These are phyloP conservation scores for Boletus vinaceobasis DNA, from an alignment of 768 basidiomycete genomes.

Conservation along the genomic window DNA sequence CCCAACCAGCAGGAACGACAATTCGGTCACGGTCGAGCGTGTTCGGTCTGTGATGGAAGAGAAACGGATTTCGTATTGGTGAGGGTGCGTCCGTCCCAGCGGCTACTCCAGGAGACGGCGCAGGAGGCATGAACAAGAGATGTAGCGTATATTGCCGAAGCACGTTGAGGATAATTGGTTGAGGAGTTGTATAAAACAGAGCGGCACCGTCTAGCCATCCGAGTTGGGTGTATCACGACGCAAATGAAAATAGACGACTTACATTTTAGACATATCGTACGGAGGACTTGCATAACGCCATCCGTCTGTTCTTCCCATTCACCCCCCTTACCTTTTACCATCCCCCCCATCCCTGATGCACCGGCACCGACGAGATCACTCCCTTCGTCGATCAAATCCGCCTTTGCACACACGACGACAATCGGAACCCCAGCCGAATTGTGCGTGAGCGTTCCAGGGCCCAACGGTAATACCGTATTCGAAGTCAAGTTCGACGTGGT, in stretches of 20 bases:
- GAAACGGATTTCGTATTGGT: constrained; percentile 75
- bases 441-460: constrained; percentile 80
- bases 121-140: constrained; percentile 58
- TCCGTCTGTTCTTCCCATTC: constrained; percentile 97
- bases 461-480: constrained; percentile 76
- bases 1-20: constrained; percentile 95
- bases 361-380: constrained; percentile 66
- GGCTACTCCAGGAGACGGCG: constrained; percentile 44
- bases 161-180: constrained; percentile 68
- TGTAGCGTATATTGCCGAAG: constrained; percentile 83
- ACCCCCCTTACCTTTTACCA: constrained; percentile 88
- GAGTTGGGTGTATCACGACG: neutral
- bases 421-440: constrained; percentile 86
- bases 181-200: constrained; percentile 85
- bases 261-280: constrained; percentile 93
- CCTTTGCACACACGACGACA: constrained; percentile 87
- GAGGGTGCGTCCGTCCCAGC: constrained; percentile 36
- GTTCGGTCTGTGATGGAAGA: constrained; percentile 85
- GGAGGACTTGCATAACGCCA: constrained; percentile 90
- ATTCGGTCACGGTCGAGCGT: constrained; percentile 90
- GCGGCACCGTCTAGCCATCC: constrained; percentile 77
- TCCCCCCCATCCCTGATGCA: constrained; percentile 78
- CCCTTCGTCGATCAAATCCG: constrained; percentile 86
- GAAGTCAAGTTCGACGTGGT: constrained; percentile 54
- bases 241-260: constrained; percentile 30